Evolutionary conservation across 2,329 filamentous ascomycete genomes (phyloP), one percentile per base, ranked within the genome.

Genomic region (Helicocarpus griseus): DNA sequence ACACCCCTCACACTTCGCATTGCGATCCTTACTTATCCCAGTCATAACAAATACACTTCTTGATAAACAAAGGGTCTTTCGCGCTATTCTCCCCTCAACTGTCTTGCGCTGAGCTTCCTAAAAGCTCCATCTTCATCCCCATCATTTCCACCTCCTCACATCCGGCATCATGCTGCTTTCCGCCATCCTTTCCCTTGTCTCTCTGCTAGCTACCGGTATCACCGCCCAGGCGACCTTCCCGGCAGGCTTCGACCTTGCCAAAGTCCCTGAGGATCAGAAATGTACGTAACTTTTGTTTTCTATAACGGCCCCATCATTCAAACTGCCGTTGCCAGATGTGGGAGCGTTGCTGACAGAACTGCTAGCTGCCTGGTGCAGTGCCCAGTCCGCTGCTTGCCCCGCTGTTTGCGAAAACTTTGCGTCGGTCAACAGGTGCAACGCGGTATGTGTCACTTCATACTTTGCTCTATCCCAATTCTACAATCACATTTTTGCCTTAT

Each of bases 331-430:
- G 17, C 26, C 24, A 13, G n/a, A n/a, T 29, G 26, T 28, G 24
- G 41, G 24, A 4, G 3, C 19, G 14, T 8, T 33, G 38, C 58
- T 63, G 47, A 61, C 53, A 19, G 4, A 8, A n/a, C 41, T 4
- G 8, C 31, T 49, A 77, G 75, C 63, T 55, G 60, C 69, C 52
- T 85, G 80, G 80, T 86, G 82, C 64, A 65, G 67, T 50, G 78
- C 73, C 56, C 71, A 85, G 69, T 67, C 68, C 54, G 80, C 81
- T 67, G 75, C 74, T 41, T 86, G 82, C 69, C 78, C 77, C 14
- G 63, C 74, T 53, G 73, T 85, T 56, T 86, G 82, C 68, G 73
- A 73, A 55, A 73, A 74, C 56, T 61, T 65, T 56, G 68, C 72
- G 57, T 67, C 63, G 55, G 60, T 62, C 56, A 83, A 83, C 70